These are phyloP conservation scores for Elaeis oleifera DNA, from an alignment of 202 grass and related monocot genomes.

Conservation along the genomic window DNA sequence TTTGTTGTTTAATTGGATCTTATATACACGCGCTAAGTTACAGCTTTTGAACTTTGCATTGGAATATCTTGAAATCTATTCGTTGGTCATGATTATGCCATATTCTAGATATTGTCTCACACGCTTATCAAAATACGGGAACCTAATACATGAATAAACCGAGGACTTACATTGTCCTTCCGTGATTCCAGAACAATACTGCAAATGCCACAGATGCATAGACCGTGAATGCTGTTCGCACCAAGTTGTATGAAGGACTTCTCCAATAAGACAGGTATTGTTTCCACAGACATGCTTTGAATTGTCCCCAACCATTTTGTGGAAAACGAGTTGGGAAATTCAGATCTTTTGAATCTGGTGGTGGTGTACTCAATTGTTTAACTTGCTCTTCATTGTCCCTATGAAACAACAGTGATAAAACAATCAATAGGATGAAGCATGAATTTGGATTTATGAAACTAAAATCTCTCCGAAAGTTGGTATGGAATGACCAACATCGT, in stretches of 20 bases:
- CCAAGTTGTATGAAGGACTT: slow-evolving; percentile 71
- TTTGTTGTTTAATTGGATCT: no score
- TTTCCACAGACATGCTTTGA: slow-evolving; percentile 90
- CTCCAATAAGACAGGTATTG: slow-evolving; percentile 78
- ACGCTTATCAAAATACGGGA: no score
- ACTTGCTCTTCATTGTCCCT: slow-evolving; percentile 50
- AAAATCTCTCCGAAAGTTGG: no score
- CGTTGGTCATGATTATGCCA: no score
- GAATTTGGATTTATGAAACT: no score
- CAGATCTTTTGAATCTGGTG: slow-evolving; percentile 31
- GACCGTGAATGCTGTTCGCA: slow-evolving; percentile 45
- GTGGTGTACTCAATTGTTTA: slow-evolving; percentile 35
- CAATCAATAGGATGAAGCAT: no score
- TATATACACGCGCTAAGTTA: no score
- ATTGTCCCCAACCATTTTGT: slow-evolving; percentile 48
- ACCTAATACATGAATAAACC: background rate
- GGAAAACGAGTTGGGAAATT: slow-evolving; percentile 49
- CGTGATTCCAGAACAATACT: slow-evolving; percentile 53
- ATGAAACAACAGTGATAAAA: slow-evolving; percentile 1
- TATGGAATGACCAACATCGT: no score
- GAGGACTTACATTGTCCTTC: slow-evolving; percentile 35
- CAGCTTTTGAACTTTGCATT: no score
- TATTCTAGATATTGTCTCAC: no score
- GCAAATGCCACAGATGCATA: slow-evolving; percentile 23
- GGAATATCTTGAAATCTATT: no score